Percentiles rank a stretch among this genome's conserved stretches.
These are phyloP conservation scores for Diaporthe destruens DNA, from an alignment of 2,329 filamentous ascomycete genomes.

Conservation along the genomic window DNA sequence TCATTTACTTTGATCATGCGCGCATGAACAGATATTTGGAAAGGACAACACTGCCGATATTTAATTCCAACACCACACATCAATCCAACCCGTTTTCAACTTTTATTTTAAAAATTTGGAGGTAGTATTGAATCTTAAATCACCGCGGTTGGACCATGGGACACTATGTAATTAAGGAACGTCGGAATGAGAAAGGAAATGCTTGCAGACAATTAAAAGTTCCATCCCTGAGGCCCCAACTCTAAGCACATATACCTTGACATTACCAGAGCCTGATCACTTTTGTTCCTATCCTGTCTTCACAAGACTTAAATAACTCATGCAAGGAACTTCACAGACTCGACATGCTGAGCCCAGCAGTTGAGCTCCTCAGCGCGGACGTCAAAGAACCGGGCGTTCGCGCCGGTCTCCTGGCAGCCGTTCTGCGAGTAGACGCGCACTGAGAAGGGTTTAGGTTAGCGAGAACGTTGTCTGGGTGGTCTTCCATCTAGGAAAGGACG, in stretches of 20 bases:
- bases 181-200: neutral
- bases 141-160: neutral
- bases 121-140: neutral
- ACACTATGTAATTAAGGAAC: neutral
- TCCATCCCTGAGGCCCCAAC: neutral
- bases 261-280: neutral
- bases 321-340: conserved; percentile 11
- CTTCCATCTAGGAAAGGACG: neutral
- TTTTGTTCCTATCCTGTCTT: neutral
- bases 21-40: no score
- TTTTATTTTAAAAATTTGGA: neutral
- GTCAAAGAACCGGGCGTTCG: neutral
- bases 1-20: no score
- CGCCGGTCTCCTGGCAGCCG: neutral
- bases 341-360: conserved; percentile 4
- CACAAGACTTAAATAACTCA: neutral
- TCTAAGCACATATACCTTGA: neutral
- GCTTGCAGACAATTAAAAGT: neutral
- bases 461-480: neutral
- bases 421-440: conserved; percentile 6
- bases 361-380: neutral
- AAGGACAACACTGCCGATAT: neutral
- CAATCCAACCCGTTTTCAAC: no score
- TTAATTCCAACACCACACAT: neutral
- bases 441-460: neutral